Evolutionary conservation across 495 filamentous ascomycete species (phyloP).

Genomic region (Diplogelasinospora grovesii): DNA sequence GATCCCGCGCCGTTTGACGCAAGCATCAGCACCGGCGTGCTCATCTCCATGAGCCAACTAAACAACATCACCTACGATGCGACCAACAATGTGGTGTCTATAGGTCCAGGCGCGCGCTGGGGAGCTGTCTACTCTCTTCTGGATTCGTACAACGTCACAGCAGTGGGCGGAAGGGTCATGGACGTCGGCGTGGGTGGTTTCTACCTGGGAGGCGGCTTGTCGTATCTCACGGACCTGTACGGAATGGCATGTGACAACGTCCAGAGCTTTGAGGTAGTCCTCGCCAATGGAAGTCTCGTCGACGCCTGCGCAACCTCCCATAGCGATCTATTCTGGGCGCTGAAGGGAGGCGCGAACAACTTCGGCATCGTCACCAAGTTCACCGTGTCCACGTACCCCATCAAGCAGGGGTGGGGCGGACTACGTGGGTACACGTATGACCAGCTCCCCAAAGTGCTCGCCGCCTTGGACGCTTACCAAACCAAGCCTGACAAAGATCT

Average conservation of each 20-base stretch:
- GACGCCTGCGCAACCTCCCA: conserved; percentile 24
- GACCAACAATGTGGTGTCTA: too few relatives aligned
- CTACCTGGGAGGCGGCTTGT: too few relatives aligned
- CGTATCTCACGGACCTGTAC: too few relatives aligned
- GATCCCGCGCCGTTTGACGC: too few relatives aligned
- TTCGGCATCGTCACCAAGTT: conserved; percentile 45
- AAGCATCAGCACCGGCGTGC: too few relatives aligned
- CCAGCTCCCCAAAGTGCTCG: neutral
- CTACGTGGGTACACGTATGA: neutral
- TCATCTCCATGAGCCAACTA: too few relatives aligned
- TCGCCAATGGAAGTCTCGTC: conserved; percentile 38
- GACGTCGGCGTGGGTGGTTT: neutral
- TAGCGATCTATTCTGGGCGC: conserved; percentile 45
- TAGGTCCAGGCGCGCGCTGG: neutral
- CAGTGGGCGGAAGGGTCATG: neutral
- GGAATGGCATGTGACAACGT: conserved; percentile 36
- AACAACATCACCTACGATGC: too few relatives aligned
- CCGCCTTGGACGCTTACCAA: neutral
- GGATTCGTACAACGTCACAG: neutral
- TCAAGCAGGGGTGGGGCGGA: neutral
- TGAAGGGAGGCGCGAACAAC: conserved; percentile 45
- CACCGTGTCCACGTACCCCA: neutral
- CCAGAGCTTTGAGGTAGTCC: conserved; percentile 35
- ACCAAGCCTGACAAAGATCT: neutral
- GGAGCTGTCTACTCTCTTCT: neutral